A percentile compares a stretch with the other conserved stretches of the same genome.
Conservation (phyloP, 2,329 filamentous ascomycete genomes). For the Colletotrichum noveboracense region DNA sequence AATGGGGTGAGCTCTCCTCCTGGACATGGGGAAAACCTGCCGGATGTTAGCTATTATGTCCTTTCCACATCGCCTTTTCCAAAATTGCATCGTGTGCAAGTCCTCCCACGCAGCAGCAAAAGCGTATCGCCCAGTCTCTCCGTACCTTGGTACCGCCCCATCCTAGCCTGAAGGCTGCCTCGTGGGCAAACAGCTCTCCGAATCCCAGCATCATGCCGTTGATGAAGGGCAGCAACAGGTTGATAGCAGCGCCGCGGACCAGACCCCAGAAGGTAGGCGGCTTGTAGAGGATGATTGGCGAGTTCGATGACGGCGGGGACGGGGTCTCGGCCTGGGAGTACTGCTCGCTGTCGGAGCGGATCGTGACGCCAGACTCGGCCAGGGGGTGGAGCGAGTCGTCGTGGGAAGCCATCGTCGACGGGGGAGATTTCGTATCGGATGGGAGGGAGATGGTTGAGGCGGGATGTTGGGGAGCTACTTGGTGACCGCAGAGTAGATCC, state of each 20-base stretch:
- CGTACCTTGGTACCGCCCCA: constrained; percentile 94
- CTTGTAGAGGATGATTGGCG: constrained; percentile 82
- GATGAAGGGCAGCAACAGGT: constrained; percentile 92
- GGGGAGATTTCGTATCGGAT: neutral
- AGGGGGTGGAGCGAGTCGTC: constrained; percentile 55
- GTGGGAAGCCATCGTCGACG: constrained; percentile 52
- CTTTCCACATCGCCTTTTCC: neutral
- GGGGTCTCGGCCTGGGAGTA: constrained; percentile 72
- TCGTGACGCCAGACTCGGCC: constrained; percentile 76
- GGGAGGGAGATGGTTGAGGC: neutral
- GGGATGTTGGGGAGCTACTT: neutral
- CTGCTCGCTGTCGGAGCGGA: constrained; percentile 83
- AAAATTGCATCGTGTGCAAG: neutral
- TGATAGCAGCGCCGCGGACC: constrained; percentile 89
- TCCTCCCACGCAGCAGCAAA: neutral
- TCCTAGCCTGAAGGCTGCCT: constrained; percentile 89
- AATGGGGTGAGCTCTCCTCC: constrained; percentile 69
- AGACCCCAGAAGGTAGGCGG: constrained; percentile 88
- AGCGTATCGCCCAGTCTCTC: neutral
- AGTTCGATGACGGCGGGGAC: constrained; percentile 66
- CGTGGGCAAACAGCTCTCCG: constrained; percentile 94
- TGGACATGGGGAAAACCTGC: constrained; percentile 62
- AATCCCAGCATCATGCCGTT: constrained; percentile 99
- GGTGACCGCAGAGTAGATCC: neutral
- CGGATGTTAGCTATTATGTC: neutral